A percentile compares a stretch with the other conserved stretches of the same genome.
These are phyloP conservation scores for Pseudogymnoascus sp. DNA, from an alignment of 2,329 filamentous ascomycete genomes.

Conservation along the genomic window DNA sequence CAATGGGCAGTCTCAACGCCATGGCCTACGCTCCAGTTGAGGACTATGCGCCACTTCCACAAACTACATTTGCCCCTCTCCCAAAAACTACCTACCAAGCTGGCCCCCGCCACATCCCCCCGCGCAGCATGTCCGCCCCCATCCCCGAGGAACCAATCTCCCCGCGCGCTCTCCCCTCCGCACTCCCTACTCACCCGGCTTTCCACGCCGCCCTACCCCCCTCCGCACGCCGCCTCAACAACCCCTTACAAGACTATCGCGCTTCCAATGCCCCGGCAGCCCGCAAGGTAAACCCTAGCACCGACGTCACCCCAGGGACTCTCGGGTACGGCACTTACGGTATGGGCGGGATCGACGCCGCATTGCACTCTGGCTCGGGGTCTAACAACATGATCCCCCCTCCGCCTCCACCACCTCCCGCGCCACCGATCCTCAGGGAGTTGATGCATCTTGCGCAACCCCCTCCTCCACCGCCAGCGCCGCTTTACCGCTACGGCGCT, in stretches of 20 bases:
- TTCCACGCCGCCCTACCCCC: slow-evolving; percentile 34
- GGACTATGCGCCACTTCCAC: slow-evolving; percentile 27
- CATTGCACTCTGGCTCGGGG: slow-evolving; percentile 33
- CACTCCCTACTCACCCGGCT: slow-evolving; percentile 37
- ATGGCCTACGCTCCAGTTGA: slow-evolving; percentile 25
- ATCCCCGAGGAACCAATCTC: slow-evolving; percentile 41
- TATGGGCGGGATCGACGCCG: slow-evolving; percentile 45
- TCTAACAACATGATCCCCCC: slow-evolving; percentile 45
- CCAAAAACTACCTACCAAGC: slow-evolving; percentile 29
- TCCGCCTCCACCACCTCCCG: slow-evolving; percentile 47
- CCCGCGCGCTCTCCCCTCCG: slow-evolving; percentile 29
- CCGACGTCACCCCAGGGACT: slow-evolving; percentile 27
- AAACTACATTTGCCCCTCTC: slow-evolving; percentile 12
- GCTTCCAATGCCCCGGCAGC: slow-evolving; percentile 22
- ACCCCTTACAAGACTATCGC: slow-evolving; percentile 21
- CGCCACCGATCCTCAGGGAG: slow-evolving; percentile 52
- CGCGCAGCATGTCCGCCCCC: slow-evolving; percentile 58
- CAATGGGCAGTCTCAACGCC: slow-evolving; percentile 24
- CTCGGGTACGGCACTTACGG: slow-evolving; percentile 28
- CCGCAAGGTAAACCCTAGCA: slow-evolving; percentile 28
- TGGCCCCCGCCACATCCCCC: slow-evolving; percentile 42
- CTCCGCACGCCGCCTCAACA: slow-evolving; percentile 27
- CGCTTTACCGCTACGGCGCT: slow-evolving; percentile 40
- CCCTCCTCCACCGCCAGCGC: slow-evolving; percentile 56
- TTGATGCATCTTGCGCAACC: slow-evolving; percentile 56